Evolutionary conservation across 192 early-diverging fungal species (phyloP).

Genomic region (Umbelopsis ramanniana): DNA sequence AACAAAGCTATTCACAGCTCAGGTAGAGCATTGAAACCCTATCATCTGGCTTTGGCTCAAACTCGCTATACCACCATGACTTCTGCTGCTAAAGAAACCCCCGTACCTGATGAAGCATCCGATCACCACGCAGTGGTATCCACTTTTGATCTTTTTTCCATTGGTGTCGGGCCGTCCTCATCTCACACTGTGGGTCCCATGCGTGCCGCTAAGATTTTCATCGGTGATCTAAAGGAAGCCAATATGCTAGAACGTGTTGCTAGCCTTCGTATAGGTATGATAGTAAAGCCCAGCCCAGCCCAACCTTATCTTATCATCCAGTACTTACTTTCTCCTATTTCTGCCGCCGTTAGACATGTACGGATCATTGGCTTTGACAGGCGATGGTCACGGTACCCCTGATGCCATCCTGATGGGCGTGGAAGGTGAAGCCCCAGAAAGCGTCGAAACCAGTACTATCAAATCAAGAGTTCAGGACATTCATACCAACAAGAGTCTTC

Average conservation of each 20-base stretch:
- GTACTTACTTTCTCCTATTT: background rate
- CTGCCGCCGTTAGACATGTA: conserved; percentile 74
- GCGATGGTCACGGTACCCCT: conserved; percentile 95
- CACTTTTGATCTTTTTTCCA: conserved; percentile 94
- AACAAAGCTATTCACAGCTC: background rate
- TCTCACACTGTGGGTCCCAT: conserved; percentile 95
- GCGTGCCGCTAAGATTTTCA: conserved; percentile 95
- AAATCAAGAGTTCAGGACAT: conserved; percentile 75
- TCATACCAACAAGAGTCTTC: conserved; percentile 69
- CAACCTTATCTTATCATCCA: background rate
- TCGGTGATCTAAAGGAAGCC: conserved; percentile 79
- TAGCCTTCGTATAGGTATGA: conserved; percentile 44
- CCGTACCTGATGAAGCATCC: conserved; percentile 22
- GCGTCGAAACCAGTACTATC: conserved; percentile 83
- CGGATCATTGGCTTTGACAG: conserved; percentile 92
- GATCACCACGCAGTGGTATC: conserved; percentile 84
- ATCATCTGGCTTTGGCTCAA: conserved; percentile 15
- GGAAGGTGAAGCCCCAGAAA: conserved; percentile 89
- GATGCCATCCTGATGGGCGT: conserved; percentile 89
- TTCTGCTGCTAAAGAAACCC: background rate
- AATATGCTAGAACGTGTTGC: conserved; percentile 60
- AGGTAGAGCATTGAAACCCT: background rate
- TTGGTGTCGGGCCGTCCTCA: conserved; percentile 94
- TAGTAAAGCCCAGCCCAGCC: background rate
- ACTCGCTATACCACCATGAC: conserved; percentile 27